phyloP scores from a whole-genome alignment of 306 rosid species.

The Vachellia collinsii region DNA sequence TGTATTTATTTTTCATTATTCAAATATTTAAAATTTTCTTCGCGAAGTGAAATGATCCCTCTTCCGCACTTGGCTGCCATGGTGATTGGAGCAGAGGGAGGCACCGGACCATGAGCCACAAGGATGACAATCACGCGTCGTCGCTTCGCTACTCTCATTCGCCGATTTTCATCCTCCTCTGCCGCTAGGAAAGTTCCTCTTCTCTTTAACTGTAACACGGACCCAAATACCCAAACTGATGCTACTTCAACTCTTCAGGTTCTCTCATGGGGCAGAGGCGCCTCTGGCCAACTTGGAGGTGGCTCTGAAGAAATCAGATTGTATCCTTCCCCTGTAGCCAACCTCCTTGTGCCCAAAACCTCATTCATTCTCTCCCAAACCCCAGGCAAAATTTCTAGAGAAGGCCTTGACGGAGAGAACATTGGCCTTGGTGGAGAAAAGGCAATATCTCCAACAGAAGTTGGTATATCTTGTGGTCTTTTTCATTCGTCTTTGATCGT shows the following conservation, averaged over 20 bases:
- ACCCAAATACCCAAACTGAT: slow-evolving; percentile 31
- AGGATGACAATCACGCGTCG: too few relatives aligned
- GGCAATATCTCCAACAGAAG: slow-evolving; percentile 50
- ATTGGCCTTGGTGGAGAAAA: background rate
- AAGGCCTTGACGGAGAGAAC: background rate
- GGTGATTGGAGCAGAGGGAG: too few relatives aligned
- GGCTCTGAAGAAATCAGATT: too few relatives aligned
- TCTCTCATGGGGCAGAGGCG: slow-evolving; percentile 92
- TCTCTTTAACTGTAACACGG: slow-evolving; percentile 57
- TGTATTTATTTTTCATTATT: too few relatives aligned
- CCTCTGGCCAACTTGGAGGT: slow-evolving; percentile 97
- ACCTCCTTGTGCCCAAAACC: slow-evolving; percentile 55
- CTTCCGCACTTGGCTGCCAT: too few relatives aligned
- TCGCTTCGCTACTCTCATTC: too few relatives aligned
- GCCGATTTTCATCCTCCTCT: too few relatives aligned
- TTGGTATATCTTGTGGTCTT: slow-evolving; percentile 87
- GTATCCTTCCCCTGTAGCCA: too few relatives aligned
- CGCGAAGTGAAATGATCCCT: too few relatives aligned
- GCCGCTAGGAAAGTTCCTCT: too few relatives aligned
- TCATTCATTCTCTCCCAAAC: slow-evolving; percentile 58
- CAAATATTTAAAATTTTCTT: too few relatives aligned
- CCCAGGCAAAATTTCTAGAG: slow-evolving; percentile 50
- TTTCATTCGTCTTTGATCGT: slow-evolving; percentile 79
- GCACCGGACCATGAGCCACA: too few relatives aligned
- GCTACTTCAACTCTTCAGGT: slow-evolving; percentile 56